Evolutionary conservation across 176 grass and related monocot genomes (phyloP).

Genomic region (Triticum timopheevii): DNA sequence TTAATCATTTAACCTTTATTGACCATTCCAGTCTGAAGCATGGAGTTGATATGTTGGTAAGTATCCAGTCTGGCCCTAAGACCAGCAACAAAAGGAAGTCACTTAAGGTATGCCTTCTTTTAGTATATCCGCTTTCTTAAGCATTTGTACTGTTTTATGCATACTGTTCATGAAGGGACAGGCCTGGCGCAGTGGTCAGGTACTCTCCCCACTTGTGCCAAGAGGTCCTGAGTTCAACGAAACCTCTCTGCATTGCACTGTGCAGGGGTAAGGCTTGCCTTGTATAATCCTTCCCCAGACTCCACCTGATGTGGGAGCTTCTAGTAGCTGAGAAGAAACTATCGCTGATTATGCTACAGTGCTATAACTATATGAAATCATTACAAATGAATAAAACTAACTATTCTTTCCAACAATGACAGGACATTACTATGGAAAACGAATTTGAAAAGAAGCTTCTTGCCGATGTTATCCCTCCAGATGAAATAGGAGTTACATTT

Average conservation of each 20-base stretch:
- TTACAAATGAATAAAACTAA: conserved; percentile 30
- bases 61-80: conserved; percentile 61
- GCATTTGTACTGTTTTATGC: background rate
- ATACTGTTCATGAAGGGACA: background rate
- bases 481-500: conserved; percentile 88
- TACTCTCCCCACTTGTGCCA: too few relatives aligned
- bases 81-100: conserved; percentile 76
- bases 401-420: conserved; percentile 32
- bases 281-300: too few relatives aligned
- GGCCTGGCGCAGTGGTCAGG: too few relatives aligned
- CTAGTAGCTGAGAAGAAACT: background rate
- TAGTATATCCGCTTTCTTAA: background rate
- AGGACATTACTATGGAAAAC: conserved; percentile 90
- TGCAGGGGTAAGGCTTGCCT: too few relatives aligned
- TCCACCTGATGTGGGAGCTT: too few relatives aligned
- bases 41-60: conserved; percentile 83
- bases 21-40: conserved; percentile 66
- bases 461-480: conserved; percentile 90
- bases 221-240: too few relatives aligned
- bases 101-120: conserved; percentile 55
- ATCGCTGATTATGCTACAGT: background rate
- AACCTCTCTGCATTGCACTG: too few relatives aligned
- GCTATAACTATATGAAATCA: background rate
- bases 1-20: conserved; percentile 21
- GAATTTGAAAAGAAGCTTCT: conserved; percentile 99